Evolutionary conservation across 1,284 basidiomycete species (phyloP), one percentile per base, ranked within the genome.

Genomic region (Ceratobasidium sp.): DNA sequence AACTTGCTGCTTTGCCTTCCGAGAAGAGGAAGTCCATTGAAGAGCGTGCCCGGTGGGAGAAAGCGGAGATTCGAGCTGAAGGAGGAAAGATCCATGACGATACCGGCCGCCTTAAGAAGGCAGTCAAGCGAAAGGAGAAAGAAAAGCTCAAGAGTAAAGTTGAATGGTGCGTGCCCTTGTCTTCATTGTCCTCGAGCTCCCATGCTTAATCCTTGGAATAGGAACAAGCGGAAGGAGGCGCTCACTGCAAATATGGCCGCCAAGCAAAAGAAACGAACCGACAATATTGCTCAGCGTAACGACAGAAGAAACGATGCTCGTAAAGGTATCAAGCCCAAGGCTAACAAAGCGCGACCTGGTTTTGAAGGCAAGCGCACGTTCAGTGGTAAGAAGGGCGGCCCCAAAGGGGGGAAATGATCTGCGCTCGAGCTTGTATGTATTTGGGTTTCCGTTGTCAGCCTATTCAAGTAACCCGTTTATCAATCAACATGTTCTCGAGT

Each of bases 21-120:
- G 94, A 95, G 57, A 93, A 94, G 81, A 89, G 93, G 24, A 91
- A 92, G 79, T 86, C 86, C 63, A 87, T 90, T 6, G 89, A 93
- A 81, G 94, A 96, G 80, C 87, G 87, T 75, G 91, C 95, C 75
- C 89, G 90, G 78, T 97, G 95, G 94, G 89, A 90, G 69, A 96
- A 96, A 83, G 94, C 95, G 0, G 89, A 91, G 80, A 90, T 93
- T 51, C 87, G 94, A 62, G 86, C 96, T 75, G 92, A 93, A 59
- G 96, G 96, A 4, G 90, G 91, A 54, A 98, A 97, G 83, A 90
- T 98, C 36, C 89, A 89, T 65, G 96, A 98, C 79, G 93, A 96
- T 78, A 93, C 94, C 80, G 82, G 79, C 3, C 85, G 91, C 62
- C 82, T 98, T 79, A 96, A 96, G 86, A 97, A 97, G 85, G 94